Percentiles rank a stretch among this genome's conserved stretches.
These are phyloP conservation scores for Pinus taeda DNA, from an alignment of 75 land plant species.

Conservation along the genomic window DNA sequence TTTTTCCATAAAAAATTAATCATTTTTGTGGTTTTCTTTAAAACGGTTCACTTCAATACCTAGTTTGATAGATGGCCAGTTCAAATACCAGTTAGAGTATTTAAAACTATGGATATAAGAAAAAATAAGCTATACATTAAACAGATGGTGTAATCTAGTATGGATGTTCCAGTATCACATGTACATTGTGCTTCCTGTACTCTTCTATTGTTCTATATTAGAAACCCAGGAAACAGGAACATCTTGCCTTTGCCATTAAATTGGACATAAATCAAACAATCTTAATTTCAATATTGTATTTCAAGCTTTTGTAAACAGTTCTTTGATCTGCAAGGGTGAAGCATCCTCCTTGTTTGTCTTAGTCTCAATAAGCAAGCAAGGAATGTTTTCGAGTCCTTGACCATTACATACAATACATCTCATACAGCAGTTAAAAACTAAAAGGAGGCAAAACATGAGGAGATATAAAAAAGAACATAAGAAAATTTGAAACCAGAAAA, in stretches of 20 bases:
- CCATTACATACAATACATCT: neutral
- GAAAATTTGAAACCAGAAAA: neutral
- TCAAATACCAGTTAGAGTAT: no score
- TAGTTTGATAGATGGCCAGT: no score
- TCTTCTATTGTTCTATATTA: no score
- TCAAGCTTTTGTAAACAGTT: neutral
- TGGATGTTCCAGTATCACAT: no score
- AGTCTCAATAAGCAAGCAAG: neutral
- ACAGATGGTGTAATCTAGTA: no score
- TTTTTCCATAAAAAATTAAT: no score
- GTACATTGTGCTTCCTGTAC: no score
- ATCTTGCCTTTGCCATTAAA: neutral
- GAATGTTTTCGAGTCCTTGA: neutral
- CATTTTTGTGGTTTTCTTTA: no score
- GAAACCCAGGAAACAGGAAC: neutral
- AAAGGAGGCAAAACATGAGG: neutral
- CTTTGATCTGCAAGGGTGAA: neutral
- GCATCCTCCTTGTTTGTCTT: neutral
- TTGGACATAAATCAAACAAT: neutral
- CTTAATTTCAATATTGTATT: neutral
- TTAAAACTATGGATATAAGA: no score
- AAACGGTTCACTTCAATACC: no score
- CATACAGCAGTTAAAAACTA: neutral
- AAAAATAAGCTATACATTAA: no score
- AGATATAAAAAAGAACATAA: neutral